Conservation (phyloP, 495 filamentous ascomycete genomes). For the Penicillium taxi region DNA sequence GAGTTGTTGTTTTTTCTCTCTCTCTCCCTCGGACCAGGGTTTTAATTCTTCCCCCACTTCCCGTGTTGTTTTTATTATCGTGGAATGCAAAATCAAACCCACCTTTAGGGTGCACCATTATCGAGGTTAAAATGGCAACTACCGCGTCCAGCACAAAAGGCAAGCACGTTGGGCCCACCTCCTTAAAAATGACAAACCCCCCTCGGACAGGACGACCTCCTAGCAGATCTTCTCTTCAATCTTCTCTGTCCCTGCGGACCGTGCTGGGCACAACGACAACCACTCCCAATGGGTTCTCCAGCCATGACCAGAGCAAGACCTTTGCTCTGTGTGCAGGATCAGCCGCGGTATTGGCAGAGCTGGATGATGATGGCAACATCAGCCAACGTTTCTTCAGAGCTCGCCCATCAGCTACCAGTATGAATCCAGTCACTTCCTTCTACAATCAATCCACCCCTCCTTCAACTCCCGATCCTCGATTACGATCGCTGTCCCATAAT, state of each 20-base stretch:
- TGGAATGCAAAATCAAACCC: too few species aligned
- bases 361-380: slow-evolving; percentile 62
- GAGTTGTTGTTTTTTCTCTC: too few species aligned
- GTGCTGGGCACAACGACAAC: slow-evolving; percentile 84
- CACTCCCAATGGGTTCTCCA: slow-evolving; percentile 81
- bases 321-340: slow-evolving; percentile 92
- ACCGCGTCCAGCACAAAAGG: slow-evolving; percentile 29
- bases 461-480: slow-evolving; percentile 35
- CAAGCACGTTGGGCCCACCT: slow-evolving; percentile 29
- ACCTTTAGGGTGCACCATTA: too few species aligned
- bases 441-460: slow-evolving; percentile 57
- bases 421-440: slow-evolving; percentile 47
- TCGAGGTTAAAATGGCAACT: too few species aligned
- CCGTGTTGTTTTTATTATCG: too few species aligned
- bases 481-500: slow-evolving; percentile 25
- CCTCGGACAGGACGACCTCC: slow-evolving; percentile 60
- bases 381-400: slow-evolving; percentile 87
- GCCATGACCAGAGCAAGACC: slow-evolving; percentile 55
- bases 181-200: slow-evolving; percentile 71
- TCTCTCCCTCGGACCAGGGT: too few species aligned
- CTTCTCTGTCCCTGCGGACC: slow-evolving; percentile 61
- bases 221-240: slow-evolving; percentile 44
- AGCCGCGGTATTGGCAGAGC: slow-evolving; percentile 79
- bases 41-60: too few species aligned
- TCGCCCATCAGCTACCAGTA: slow-evolving; percentile 64